phyloP scores from a whole-genome alignment of 768 basidiomycete species.

The Hericium alpestre region DNA sequence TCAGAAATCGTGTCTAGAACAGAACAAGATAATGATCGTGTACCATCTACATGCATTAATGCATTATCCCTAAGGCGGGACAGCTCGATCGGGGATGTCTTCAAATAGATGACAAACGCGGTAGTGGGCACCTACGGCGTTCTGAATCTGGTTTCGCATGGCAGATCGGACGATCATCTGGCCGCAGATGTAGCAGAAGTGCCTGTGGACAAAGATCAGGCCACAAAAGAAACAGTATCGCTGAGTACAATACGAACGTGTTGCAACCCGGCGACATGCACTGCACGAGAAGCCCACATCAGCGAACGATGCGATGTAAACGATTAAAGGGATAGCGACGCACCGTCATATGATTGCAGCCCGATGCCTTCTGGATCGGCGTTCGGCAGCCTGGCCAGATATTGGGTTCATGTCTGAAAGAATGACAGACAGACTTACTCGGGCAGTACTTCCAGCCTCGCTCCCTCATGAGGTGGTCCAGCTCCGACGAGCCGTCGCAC shows the following conservation, averaged over 20 bases:
- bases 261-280: not conserved
- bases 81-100: not conserved
- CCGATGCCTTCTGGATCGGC: not conserved
- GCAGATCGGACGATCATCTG: not conserved
- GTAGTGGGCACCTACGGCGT: not conserved
- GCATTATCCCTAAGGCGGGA: too few species aligned
- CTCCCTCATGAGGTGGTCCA: constrained; percentile 19
- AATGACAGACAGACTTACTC: constrained; percentile 9
- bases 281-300: not conserved
- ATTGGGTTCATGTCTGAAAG: not conserved
- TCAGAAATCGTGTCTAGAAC: too few species aligned
- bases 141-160: not conserved
- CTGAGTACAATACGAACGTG: not conserved
- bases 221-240: not conserved
- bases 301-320: too few species aligned
- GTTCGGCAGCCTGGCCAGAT: not conserved
- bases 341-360: not conserved
- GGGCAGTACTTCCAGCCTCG: constrained; percentile 26
- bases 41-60: too few species aligned
- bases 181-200: not conserved
- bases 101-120: not conserved
- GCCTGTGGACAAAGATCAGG: not conserved
- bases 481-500: constrained; percentile 24
- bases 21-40: too few species aligned
- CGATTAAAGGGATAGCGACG: not conserved